These are phyloP conservation scores for Penicillium paradoxum DNA, from an alignment of 495 filamentous ascomycete species.

Conservation along the genomic window DNA sequence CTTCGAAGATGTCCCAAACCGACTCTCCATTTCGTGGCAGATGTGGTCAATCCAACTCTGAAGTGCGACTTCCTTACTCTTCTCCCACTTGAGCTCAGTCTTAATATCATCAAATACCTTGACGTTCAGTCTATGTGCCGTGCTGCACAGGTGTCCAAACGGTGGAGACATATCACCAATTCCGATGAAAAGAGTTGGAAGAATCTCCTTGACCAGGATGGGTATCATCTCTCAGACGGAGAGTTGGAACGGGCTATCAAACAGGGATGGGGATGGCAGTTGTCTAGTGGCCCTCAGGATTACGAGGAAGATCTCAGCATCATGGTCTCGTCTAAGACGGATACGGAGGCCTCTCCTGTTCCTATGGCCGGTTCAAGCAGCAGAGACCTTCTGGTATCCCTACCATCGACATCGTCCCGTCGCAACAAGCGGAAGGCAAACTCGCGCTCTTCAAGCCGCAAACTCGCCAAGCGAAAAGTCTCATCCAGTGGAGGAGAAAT, in stretches of 20 bases:
- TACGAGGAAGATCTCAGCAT: conserved; percentile 75
- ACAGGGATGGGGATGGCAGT: conserved; percentile 99
- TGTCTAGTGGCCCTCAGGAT: conserved; percentile 67
- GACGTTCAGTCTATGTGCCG: conserved; percentile 84
- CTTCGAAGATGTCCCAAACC: conserved; percentile 83
- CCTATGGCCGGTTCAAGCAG: conserved; percentile 24
- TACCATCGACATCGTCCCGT: conserved; percentile 27
- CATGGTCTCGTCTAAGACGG: conserved; percentile 37
- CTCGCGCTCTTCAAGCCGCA: conserved; percentile 39
- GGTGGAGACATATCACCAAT: conserved; percentile 86
- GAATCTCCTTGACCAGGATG: conserved; percentile 80
- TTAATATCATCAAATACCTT: conserved; percentile 83
- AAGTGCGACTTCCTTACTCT: conserved; percentile 87
- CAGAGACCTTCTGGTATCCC: conserved; percentile 16
- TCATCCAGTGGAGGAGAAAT: conserved; percentile 39
- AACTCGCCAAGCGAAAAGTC: conserved; percentile 53
- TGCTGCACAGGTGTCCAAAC: conserved; percentile 89
- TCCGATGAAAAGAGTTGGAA: conserved; percentile 95
- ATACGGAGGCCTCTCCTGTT: conserved; percentile 41
- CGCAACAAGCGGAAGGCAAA: conserved; percentile 53
- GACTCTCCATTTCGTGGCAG: conserved; percentile 85
- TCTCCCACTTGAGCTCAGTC: conserved; percentile 79
- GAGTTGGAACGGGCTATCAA: conserved; percentile 81
- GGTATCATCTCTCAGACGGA: conserved; percentile 69
- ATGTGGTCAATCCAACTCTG: conserved; percentile 91